Base-by-base conservation (phyloP, 2,329 filamentous ascomycete genomes). In the Fusarium mexicanum region DNA sequence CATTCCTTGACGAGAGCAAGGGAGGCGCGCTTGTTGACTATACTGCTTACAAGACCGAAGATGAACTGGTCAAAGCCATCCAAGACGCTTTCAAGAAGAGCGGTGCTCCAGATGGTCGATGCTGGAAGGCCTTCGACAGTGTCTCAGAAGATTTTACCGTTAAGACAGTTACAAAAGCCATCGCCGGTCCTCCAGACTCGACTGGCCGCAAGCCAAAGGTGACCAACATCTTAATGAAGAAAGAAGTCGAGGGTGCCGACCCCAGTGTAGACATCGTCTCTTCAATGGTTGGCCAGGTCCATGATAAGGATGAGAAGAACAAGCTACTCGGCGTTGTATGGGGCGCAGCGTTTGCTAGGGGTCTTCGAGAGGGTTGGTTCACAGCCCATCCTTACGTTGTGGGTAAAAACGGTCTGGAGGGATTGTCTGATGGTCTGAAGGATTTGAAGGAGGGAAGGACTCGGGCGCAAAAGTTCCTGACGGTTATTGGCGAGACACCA, bases 351-450 rank as follows among this genome's bases (percentile, higher is more conserved):
- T 73, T 76, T 5, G 26, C 63, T 0, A 38, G 63, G 3, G 73
- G 73, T 9, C 43, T 76, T 1, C 18, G 51, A 3, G 70, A 76
- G 61, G 73, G 73, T 4, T 75, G 73, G 73, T 46, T 76, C 17
- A 71, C 61, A 2, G 9, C 53, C 0, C 73, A 76, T 31, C 73
- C 73, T 7, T 62, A 73, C 2, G 22, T 48, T 1, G 3, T 73
- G 3, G 71, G 71, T 2, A 60, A 67, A 12, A 66, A 59, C 20
- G 71, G 71, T 0, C 33, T 73, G 0, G 47, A 50, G 0, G 65
- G 65, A 0, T 8, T 70, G 5, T 58, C 60, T 4, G 60, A 65
- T 4, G 67, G 67, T 1, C 26, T 70, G 0, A n/a, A 48, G 18
- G 46, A 7, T 3, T 13, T 70, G 20, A 59, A 14, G 20, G 46